Conservation (phyloP, 345 rosid genomes). For the Pugionium dolabratum region DNA sequence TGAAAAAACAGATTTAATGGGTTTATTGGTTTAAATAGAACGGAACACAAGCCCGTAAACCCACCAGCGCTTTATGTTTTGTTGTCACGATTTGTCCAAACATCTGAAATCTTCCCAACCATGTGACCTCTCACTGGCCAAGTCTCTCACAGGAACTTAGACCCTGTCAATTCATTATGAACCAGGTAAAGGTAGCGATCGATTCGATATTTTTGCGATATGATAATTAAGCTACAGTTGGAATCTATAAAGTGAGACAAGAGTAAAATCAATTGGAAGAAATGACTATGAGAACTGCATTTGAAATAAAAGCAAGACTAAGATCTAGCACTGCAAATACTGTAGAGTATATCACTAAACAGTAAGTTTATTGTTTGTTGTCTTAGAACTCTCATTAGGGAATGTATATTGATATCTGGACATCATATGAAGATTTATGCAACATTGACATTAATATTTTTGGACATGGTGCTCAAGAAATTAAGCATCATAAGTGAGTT, state of each 20-base stretch:
- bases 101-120: constrained; percentile 31
- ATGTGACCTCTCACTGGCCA: constrained; percentile 22
- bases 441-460: not conserved
- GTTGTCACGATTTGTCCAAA: constrained; percentile 20
- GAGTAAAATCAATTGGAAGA: not conserved
- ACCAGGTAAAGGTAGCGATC: not conserved
- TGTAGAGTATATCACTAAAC: not conserved
- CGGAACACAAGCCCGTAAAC: constrained; percentile 1
- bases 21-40: constrained; percentile 23
- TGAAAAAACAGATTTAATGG: constrained; percentile 4
- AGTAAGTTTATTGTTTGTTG: not conserved
- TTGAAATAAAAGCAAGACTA: constrained; percentile 5
- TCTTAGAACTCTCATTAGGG: constrained; percentile 1
- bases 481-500: not conserved
- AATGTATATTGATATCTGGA: not conserved
- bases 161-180: constrained; percentile 35
- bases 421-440: constrained; percentile 4
- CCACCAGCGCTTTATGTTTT: constrained; percentile 18
- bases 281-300: not conserved
- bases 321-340: constrained; percentile 1
- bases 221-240: constrained; percentile 4
- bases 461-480: not conserved
- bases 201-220: not conserved
- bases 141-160: constrained; percentile 26
- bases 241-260: constrained; percentile 9